Percentiles rank a stretch among this genome's conserved stretches.
Conservation (phyloP, 2,329 filamentous ascomycete species). For the Albophoma yamanashiensis region DNA sequence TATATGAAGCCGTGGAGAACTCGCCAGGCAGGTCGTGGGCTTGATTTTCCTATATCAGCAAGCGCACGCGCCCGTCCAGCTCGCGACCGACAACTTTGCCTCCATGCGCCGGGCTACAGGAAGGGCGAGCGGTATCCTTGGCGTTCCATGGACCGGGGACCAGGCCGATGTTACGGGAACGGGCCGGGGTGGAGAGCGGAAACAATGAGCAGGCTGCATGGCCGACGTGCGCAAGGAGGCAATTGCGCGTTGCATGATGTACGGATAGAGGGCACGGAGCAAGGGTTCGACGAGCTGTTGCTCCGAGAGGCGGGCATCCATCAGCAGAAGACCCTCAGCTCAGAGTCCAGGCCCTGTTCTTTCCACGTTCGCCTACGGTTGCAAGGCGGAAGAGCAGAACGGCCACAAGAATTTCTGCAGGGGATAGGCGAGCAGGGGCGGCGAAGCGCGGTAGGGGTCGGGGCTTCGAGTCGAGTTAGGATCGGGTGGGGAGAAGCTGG, state of each 20-base stretch:
- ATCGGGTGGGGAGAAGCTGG: background rate
- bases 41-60: background rate
- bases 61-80: background rate
- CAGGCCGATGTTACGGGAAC: background rate
- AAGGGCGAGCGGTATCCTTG: background rate
- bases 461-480: background rate
- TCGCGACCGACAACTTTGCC: background rate
- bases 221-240: background rate
- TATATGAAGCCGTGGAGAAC: too few relatives aligned
- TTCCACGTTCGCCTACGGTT: background rate
- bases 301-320: background rate
- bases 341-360: background rate
- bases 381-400: background rate
- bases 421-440: background rate
- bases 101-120: background rate
- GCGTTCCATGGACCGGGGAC: background rate
- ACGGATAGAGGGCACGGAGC: background rate
- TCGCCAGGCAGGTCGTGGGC: background rate
- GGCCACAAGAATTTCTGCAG: background rate
- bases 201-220: background rate
- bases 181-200: background rate
- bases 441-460: background rate
- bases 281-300: background rate
- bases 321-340: background rate
- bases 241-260: constrained; percentile 1